phyloP scores from a whole-genome alignment of 129 eudicot species.

The Smallanthus sonchifolius region DNA sequence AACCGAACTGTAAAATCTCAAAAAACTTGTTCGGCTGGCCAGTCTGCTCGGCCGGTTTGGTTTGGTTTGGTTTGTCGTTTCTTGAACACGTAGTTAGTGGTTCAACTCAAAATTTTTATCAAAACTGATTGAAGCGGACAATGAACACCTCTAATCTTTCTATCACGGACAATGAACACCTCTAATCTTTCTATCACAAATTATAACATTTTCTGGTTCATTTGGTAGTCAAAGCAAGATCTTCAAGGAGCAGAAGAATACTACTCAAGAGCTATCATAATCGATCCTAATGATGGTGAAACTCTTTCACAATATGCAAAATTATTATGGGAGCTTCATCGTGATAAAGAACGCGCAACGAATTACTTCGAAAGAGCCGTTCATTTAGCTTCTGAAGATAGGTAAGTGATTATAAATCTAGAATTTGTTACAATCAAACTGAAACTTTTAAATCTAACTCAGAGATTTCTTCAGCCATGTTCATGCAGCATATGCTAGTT shows the following conservation, averaged over 20 bases:
- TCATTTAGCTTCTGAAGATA: constrained; percentile 58
- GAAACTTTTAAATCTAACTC: background rate
- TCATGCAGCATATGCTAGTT: constrained; percentile 84
- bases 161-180: no score
- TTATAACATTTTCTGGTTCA: no score
- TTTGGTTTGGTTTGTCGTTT: no score
- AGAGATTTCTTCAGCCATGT: constrained; percentile 50
- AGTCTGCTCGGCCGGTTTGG: no score
- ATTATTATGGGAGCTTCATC: constrained; percentile 66
- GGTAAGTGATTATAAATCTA: constrained; percentile 30
- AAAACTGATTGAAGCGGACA: no score
- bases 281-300: constrained; percentile 67
- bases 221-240: constrained; percentile 46
- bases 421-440: background rate
- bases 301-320: constrained; percentile 62
- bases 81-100: no score
- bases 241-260: constrained; percentile 62
- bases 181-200: no score
- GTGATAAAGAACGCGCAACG: constrained; percentile 52
- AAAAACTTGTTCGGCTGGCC: no score
- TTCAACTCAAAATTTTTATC: no score
- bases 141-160: no score
- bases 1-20: no score
- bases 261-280: constrained; percentile 71
- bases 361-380: constrained; percentile 74